A percentile compares a stretch with the other conserved stretches of the same genome.
Evolutionary conservation across 192 early-diverging fungal genomes (phyloP).

Genomic region (Coemansia sp.): DNA sequence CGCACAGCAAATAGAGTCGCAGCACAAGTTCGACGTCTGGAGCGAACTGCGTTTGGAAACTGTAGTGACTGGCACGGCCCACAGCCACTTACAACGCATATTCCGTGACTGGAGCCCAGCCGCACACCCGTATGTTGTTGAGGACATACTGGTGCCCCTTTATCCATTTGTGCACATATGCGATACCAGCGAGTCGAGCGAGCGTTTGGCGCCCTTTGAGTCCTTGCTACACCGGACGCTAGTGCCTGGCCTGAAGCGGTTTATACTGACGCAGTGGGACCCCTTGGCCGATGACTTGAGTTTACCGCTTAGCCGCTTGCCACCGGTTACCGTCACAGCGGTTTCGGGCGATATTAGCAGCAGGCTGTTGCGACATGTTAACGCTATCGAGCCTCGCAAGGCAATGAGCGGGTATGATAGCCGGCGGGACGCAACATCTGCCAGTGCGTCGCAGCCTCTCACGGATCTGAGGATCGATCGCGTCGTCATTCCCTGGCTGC

Average conservation of each 20-base stretch:
- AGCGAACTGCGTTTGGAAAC: conserved; percentile 40
- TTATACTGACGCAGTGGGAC: conserved; percentile 43
- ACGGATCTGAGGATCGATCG: conserved; percentile 28
- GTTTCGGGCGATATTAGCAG: conserved; percentile 21
- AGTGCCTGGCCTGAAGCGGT: conserved; percentile 40
- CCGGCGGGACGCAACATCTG: not conserved
- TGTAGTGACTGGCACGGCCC: conserved; percentile 20
- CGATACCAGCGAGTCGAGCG: not conserved
- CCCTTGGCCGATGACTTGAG: conserved; percentile 31
- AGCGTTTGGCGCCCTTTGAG: conserved; percentile 38
- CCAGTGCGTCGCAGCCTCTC: conserved; percentile 1
- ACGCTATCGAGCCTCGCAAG: conserved; percentile 23
- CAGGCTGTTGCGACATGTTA: conserved; percentile 27
- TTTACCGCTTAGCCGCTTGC: conserved; percentile 18
- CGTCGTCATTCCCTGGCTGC: conserved; percentile 46
- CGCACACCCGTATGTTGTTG: conserved; percentile 8
- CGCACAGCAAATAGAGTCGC: conserved; percentile 10
- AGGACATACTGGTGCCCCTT: conserved; percentile 23
- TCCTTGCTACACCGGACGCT: conserved; percentile 33
- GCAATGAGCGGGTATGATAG: conserved; percentile 15
- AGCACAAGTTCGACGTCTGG: conserved; percentile 40
- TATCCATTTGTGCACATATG: conserved; percentile 7
- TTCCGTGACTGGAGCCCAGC: conserved; percentile 33
- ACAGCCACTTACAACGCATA: conserved; percentile 12
- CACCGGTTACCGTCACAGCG: conserved; percentile 9